Conservation (phyloP, 306 rosid species). For the Quercus suber region DNA sequence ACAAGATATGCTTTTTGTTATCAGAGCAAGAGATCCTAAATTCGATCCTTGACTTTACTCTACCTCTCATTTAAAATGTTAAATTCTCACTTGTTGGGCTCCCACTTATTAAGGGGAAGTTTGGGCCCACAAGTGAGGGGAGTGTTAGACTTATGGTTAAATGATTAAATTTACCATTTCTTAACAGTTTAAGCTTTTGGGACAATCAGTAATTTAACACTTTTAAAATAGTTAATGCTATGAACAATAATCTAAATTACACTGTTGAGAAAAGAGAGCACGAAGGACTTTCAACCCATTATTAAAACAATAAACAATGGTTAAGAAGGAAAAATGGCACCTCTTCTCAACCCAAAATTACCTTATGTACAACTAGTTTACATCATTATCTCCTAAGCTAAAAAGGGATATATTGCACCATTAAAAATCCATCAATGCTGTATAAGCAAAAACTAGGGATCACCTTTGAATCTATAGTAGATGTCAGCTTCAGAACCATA, state of each 20-base stretch:
- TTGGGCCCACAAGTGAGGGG: no score
- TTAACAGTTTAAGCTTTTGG: no score
- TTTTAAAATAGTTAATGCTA: not conserved
- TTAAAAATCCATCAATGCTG: slow-evolving; percentile 15
- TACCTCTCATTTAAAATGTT: no score
- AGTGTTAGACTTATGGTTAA: no score
- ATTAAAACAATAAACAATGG: slow-evolving; percentile 10
- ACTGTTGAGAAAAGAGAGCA: not conserved
- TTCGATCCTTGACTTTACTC: no score
- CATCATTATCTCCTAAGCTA: not conserved
- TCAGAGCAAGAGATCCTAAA: no score
- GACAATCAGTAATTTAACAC: no score
- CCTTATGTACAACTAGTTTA: slow-evolving; percentile 10
- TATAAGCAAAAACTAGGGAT: slow-evolving; percentile 2
- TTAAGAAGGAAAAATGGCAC: slow-evolving; percentile 49
- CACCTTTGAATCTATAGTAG: slow-evolving; percentile 16
- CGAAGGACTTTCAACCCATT: not conserved
- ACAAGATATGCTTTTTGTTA: not conserved
- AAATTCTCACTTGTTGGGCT: no score
- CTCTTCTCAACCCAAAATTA: slow-evolving; percentile 43
- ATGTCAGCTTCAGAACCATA: slow-evolving; percentile 7
- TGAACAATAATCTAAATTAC: not conserved
- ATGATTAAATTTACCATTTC: no score
- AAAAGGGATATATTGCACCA: slow-evolving; percentile 6
- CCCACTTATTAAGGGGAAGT: no score